A percentile compares a stretch with the other conserved stretches of the same genome.
Evolutionary conservation across 345 rosid genomes (phyloP).

Genomic region (Rhizophora apiculata): DNA sequence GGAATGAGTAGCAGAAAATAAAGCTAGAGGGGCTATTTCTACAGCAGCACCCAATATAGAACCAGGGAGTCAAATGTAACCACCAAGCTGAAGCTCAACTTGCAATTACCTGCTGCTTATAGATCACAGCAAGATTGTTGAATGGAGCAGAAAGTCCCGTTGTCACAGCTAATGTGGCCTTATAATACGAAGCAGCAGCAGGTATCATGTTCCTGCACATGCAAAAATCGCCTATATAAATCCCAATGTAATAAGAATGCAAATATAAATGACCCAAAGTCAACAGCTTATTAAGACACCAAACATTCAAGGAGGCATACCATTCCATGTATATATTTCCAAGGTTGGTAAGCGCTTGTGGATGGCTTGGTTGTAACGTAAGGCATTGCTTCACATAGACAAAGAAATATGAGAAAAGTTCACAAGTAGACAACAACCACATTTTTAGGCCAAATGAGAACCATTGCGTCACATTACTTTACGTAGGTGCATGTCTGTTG

Average conservation of each 20-base stretch:
- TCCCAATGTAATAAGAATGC: neutral
- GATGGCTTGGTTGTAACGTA: constrained; percentile 80
- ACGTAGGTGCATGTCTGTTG: no score
- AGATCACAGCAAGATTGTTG: constrained; percentile 90
- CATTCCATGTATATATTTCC: constrained; percentile 99
- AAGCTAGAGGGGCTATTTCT: neutral
- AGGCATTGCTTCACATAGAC: constrained; percentile 81
- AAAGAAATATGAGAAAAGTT: constrained; percentile 21
- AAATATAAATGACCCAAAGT: neutral
- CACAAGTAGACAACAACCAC: neutral
- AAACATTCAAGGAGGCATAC: constrained; percentile 35
- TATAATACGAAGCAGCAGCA: constrained; percentile 80
- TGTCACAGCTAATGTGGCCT: constrained; percentile 86
- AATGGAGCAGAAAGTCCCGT: constrained; percentile 97
- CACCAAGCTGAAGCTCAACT: neutral
- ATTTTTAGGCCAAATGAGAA: no score
- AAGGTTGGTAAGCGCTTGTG: constrained; percentile 94
- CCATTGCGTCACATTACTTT: no score
- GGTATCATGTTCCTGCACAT: constrained; percentile 69
- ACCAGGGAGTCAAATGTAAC: neutral
- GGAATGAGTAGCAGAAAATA: neutral
- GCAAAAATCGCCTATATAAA: constrained; percentile 17
- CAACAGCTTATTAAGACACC: neutral
- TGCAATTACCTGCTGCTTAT: constrained; percentile 82
- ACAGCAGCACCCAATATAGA: no score